These are phyloP conservation scores for Teratosphaeria pseudoeucalypti DNA, from an alignment of 2,329 filamentous ascomycete species.

Conservation along the genomic window DNA sequence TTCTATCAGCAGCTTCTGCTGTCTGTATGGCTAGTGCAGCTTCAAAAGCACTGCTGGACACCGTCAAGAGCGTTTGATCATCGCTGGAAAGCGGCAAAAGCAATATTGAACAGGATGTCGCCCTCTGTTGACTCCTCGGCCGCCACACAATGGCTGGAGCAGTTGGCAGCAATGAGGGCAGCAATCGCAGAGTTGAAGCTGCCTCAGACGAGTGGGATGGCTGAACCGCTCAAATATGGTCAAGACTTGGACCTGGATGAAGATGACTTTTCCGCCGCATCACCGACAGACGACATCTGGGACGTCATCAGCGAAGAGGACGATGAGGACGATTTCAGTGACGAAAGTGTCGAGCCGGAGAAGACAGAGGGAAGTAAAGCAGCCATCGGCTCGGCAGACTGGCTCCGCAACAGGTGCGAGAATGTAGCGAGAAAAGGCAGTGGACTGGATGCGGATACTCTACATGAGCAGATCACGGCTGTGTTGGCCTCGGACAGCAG, in stretches of 20 bases:
- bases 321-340: constrained; percentile 56
- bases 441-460: constrained; percentile 56
- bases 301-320: constrained; percentile 68
- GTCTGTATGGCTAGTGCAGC: too few species aligned
- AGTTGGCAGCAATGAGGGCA: constrained; percentile 75
- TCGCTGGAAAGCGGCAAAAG: not conserved
- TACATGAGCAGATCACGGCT: constrained; percentile 67
- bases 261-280: constrained; percentile 51
- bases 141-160: constrained; percentile 68
- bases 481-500: constrained; percentile 57
- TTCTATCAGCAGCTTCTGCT: too few species aligned
- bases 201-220: constrained; percentile 35
- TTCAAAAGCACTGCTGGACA: too few species aligned
- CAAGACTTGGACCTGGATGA: constrained; percentile 55
- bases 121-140: constrained; percentile 16
- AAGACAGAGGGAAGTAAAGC: constrained; percentile 37
- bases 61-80: too few species aligned
- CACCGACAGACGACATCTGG: constrained; percentile 75
- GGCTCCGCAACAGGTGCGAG: constrained; percentile 62
- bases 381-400: constrained; percentile 34
- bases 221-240: constrained; percentile 32
- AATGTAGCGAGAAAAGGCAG: constrained; percentile 54
- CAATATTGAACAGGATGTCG: constrained; percentile 25
- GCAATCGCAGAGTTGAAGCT: constrained; percentile 65
- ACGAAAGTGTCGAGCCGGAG: constrained; percentile 47